Percentiles rank a stretch among this genome's conserved stretches.
These are phyloP conservation scores for Serendipita vermifera DNA, from an alignment of 768 basidiomycete genomes.

Conservation along the genomic window DNA sequence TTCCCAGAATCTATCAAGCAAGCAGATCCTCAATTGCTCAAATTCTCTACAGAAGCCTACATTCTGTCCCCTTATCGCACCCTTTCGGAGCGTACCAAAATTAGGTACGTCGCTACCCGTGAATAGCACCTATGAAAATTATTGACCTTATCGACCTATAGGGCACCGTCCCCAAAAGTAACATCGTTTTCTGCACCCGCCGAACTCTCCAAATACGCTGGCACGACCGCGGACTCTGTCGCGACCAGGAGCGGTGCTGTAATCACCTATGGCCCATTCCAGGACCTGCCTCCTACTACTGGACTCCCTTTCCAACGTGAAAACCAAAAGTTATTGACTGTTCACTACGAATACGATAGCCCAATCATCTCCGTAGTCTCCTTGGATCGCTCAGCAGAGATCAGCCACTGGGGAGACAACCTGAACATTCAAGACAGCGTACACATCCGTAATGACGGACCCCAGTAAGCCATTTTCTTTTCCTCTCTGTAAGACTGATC, in stretches of 20 bases:
- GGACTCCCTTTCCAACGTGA: constrained; percentile 40
- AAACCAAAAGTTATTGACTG: constrained; percentile 49
- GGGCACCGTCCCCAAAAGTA: constrained; percentile 58
- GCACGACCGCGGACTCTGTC: not conserved
- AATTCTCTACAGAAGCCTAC: constrained; percentile 64
- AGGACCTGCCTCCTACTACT: constrained; percentile 54
- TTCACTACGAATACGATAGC: constrained; percentile 75
- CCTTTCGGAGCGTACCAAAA: constrained; percentile 69
- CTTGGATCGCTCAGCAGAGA: constrained; percentile 67
- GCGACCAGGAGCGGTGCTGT: constrained; percentile 60
- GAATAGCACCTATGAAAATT: constrained; percentile 2
- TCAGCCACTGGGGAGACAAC: constrained; percentile 96
- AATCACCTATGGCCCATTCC: constrained; percentile 81
- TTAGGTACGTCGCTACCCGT: constrained; percentile 60
- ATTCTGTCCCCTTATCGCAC: constrained; percentile 77
- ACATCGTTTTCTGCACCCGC: constrained; percentile 60
- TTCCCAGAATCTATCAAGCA: constrained; percentile 65
- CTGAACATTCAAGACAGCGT: constrained; percentile 87
- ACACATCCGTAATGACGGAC: constrained; percentile 76
- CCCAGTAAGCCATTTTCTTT: constrained; percentile 43
- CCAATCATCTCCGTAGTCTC: constrained; percentile 66
- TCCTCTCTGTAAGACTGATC: constrained; percentile 8
- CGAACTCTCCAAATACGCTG: constrained; percentile 39
- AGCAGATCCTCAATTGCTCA: constrained; percentile 62
- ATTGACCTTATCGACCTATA: constrained; percentile 21